Conservation (phyloP, 257 asterid species). For the Capsicum baccatum region DNA sequence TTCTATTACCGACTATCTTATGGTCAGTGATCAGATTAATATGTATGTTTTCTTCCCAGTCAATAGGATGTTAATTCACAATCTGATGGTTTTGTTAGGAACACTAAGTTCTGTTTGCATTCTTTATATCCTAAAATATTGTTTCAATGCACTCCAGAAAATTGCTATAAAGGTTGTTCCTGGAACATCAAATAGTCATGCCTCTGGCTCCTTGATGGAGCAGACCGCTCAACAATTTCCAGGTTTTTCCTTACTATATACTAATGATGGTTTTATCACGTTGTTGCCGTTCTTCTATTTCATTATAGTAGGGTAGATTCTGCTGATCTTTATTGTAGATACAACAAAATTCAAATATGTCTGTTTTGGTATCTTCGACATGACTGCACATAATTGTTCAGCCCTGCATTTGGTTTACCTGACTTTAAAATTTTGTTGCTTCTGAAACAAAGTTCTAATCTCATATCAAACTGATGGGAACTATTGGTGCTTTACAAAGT, state of each 20-base stretch:
- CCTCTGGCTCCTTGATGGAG: constrained; percentile 54
- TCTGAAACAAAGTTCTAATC: not conserved
- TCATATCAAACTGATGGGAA: not conserved
- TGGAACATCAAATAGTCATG: constrained; percentile 55
- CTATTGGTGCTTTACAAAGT: not conserved
- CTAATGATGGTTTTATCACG: constrained; percentile 21
- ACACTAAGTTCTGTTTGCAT: not conserved
- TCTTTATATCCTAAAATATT: constrained; percentile 6
- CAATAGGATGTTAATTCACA: not conserved
- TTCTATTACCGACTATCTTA: not conserved
- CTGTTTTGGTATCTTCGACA: not conserved
- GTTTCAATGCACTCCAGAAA: constrained; percentile 46
- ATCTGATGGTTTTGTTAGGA: not conserved
- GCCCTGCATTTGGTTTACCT: not conserved
- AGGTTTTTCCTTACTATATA: constrained; percentile 50
- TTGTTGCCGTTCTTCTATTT: not conserved
- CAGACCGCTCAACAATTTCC: constrained; percentile 52
- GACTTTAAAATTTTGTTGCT: constrained; percentile 12
- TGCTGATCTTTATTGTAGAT: not conserved
- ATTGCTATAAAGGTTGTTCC: constrained; percentile 43
- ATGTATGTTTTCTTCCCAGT: not conserved
- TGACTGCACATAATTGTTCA: not conserved
- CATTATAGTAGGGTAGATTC: not conserved
- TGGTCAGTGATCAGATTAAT: not conserved
- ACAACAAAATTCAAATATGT: not conserved